Evolutionary conservation across 129 eudicot genomes (phyloP).

Genomic region (Sambucus nigra): DNA sequence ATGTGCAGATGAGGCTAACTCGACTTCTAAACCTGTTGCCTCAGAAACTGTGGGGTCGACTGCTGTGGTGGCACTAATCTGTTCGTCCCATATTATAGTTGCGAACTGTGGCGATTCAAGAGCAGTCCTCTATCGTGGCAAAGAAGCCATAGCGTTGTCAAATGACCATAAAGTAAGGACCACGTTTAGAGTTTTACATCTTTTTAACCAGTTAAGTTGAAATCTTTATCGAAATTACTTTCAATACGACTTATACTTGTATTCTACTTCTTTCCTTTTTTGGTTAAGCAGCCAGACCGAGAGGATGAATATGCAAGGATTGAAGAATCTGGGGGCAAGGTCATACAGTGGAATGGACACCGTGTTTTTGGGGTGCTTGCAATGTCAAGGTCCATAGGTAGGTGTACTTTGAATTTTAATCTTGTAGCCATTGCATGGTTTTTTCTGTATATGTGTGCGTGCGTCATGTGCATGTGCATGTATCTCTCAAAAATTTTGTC

Average conservation of each 20-base stretch:
- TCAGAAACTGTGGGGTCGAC: constrained; percentile 89
- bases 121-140: constrained; percentile 86
- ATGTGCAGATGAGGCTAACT: constrained; percentile 6
- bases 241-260: not conserved
- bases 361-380: constrained; percentile 98
- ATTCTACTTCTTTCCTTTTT: not conserved
- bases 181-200: not conserved
- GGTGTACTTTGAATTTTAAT: constrained; percentile 12
- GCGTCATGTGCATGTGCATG: too few species aligned
- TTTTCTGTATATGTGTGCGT: too few species aligned
- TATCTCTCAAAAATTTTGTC: too few species aligned
- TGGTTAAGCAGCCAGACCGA: constrained; percentile 53
- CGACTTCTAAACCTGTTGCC: constrained; percentile 41
- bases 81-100: constrained; percentile 73
- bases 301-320: constrained; percentile 90
- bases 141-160: constrained; percentile 65
- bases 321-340: constrained; percentile 86
- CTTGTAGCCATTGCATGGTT: not conserved
- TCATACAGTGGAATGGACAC: constrained; percentile 90
- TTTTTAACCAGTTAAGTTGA: not conserved
- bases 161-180: constrained; percentile 67
- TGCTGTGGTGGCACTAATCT: constrained; percentile 72
- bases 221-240: not conserved
- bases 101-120: constrained; percentile 92
- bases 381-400: constrained; percentile 94